These are phyloP conservation scores for Xylaria acuta DNA, from an alignment of 495 filamentous ascomycete genomes.

Conservation along the genomic window DNA sequence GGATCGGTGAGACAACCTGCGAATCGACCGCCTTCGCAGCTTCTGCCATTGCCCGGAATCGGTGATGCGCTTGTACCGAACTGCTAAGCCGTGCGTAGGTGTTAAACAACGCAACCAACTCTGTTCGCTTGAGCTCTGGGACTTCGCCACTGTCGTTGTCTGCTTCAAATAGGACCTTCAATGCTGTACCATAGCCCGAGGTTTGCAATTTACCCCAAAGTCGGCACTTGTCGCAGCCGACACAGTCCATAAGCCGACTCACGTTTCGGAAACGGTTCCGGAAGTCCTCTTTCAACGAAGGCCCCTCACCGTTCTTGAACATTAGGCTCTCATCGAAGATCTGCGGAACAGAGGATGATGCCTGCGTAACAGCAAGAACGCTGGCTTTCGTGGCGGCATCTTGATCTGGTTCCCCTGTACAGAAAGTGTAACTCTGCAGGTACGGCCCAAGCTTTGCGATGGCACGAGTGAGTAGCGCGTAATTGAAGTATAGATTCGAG, in stretches of 20 bases:
- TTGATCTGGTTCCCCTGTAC: constrained; percentile 80
- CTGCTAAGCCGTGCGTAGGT: constrained; percentile 86
- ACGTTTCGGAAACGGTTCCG: constrained; percentile 96
- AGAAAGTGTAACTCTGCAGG: constrained; percentile 84
- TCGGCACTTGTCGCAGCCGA: constrained; percentile 97
- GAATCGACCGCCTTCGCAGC: constrained; percentile 65
- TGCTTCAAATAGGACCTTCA: constrained; percentile 96
- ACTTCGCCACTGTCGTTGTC: constrained; percentile 74
- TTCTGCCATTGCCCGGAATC: constrained; percentile 75
- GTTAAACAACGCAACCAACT: constrained; percentile 92
- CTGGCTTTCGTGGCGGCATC: constrained; percentile 80
- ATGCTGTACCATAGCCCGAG: constrained; percentile 89
- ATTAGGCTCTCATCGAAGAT: constrained; percentile 96
- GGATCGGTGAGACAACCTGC: constrained; percentile 46
- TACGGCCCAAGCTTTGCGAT: constrained; percentile 89
- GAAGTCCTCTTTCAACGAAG: constrained; percentile 94
- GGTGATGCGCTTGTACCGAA: constrained; percentile 73
- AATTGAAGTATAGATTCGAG: constrained; percentile 99
- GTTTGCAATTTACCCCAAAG: constrained; percentile 99
- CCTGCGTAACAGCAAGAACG: constrained; percentile 72
- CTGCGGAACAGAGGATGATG: constrained; percentile 67
- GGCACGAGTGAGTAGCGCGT: constrained; percentile 88
- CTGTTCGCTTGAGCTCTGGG: constrained; percentile 81
- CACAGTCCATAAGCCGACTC: constrained; percentile 95
- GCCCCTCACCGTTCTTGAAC: constrained; percentile 78